phyloP scores from a whole-genome alignment of 2,329 filamentous ascomycete genomes.

The Blastomyces parvus region DNA sequence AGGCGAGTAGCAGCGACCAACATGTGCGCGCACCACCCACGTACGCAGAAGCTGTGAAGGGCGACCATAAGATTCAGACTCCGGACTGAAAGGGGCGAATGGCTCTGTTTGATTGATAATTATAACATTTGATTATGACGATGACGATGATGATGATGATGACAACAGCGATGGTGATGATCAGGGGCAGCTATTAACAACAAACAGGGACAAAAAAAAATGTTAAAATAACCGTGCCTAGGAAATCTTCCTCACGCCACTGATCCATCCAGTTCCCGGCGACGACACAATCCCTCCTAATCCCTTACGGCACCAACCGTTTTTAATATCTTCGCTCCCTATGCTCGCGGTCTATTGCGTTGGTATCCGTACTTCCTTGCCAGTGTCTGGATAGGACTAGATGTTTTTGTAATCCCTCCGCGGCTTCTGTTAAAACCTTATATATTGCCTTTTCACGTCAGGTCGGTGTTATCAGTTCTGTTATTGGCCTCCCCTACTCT shows the following conservation, averaged over 20 bases:
- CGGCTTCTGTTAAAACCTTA: not conserved
- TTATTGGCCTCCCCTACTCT: not conserved
- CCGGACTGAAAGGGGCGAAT: conserved; percentile 4
- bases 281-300: not conserved
- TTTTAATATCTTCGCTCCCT: not conserved
- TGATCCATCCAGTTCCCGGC: not conserved
- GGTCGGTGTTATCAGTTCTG: not conserved
- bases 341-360: not conserved
- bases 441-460: not conserved
- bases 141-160: not conserved
- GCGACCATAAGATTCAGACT: conserved; percentile 85
- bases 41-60: conserved; percentile 81
- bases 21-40: conserved; percentile 56
- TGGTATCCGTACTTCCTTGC: not conserved
- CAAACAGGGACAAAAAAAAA: too few species aligned
- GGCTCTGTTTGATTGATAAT: not conserved
- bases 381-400: not conserved
- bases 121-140: not conserved
- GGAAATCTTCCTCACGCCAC: too few species aligned
- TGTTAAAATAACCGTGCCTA: not conserved
- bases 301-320: not conserved
- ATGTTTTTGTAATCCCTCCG: not conserved
- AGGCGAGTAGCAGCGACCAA: conserved; percentile 25
- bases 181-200: too few species aligned
- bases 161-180: not conserved